phyloP scores from a whole-genome alignment of 768 basidiomycete genomes.

The Amanita phalloides region DNA sequence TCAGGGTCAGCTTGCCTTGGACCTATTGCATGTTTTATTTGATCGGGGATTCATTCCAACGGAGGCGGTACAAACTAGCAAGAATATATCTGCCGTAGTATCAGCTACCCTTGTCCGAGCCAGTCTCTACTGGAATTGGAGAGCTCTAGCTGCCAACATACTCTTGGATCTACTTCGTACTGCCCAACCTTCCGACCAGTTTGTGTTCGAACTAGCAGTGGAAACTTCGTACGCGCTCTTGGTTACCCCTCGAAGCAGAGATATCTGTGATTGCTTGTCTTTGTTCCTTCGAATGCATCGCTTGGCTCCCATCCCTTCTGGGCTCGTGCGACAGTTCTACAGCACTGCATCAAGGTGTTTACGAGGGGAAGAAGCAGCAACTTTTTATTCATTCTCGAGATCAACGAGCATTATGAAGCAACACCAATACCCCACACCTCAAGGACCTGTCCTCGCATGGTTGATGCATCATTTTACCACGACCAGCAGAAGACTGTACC shows the following conservation, averaged over 20 bases:
- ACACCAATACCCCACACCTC: conserved; percentile 41
- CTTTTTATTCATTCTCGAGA: conserved; percentile 38
- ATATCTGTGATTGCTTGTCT: conserved; percentile 27
- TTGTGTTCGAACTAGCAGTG: conserved; percentile 24
- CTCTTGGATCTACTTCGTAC: conserved; percentile 20
- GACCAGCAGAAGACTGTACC: conserved; percentile 28
- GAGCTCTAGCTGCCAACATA: conserved; percentile 27
- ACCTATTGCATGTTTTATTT: conserved; percentile 39
- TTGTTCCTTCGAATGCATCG: conserved; percentile 30
- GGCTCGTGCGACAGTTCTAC: conserved; percentile 38
- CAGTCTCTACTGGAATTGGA: conserved; percentile 46
- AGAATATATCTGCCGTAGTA: conserved; percentile 37
- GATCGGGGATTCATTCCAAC: conserved; percentile 32
- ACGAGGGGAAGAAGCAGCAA: conserved; percentile 24
- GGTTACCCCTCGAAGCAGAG: conserved; percentile 20
- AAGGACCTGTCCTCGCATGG: conserved; percentile 34
- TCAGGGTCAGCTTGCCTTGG: conserved; percentile 25
- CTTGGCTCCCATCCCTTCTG: conserved; percentile 28
- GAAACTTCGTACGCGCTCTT: conserved; percentile 34
- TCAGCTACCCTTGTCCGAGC: conserved; percentile 38
- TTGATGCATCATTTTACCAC: conserved; percentile 36
- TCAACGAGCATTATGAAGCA: conserved; percentile 16
- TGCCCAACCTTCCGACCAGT: conserved; percentile 9
- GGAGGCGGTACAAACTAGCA: conserved; percentile 29
- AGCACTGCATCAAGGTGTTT: conserved; percentile 19